Evolutionary conservation across 2,329 filamentous ascomycete genomes (phyloP), one percentile per base, ranked within the genome.

Genomic region (Trichoderma asperellum): DNA sequence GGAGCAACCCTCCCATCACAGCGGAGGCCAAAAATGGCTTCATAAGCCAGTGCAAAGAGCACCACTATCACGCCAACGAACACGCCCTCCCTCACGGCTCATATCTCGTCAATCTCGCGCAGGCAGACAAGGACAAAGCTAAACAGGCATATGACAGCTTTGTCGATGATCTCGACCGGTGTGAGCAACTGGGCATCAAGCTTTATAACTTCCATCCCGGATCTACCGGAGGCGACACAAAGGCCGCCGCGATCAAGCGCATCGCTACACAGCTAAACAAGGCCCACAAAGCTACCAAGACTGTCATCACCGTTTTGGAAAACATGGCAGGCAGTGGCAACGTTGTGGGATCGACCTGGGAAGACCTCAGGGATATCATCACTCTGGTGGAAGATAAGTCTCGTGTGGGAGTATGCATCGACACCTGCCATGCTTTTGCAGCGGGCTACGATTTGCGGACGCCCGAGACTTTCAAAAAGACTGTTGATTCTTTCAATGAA

Each of bases 161-260:
- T 79, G 77, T 97, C 18, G 94, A 99, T 75, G 96, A 99, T 78
- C 84, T 99, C 1, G 83, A 88, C 62, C 89, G 96, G 11, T 98
- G 96, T 79, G 92, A 97, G 76, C 85, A 86, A 57, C 87, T 99
- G 0, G 93, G 94, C 1, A 97, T 99, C 75, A 85, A 83, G 71
- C 86, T 97, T n/a, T 99, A 98, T 84, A 99, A 99, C 81, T 98
- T 99, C 82, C 96, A 99, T 77, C 96, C 96, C 0, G 96, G 96
- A 24, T 94, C 91, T 69, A 91, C 91, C 1, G 91, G 91, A 68
- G 89, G 90, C 58, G 86, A 87, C 40, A 84, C 87, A 4, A 88
- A 91, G 43, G 82, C 85, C 0, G 89, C 88, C 24, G 94, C 94
- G 4, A 90, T 97, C 69, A 84, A 81, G 16, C 89, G 96, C 49